These are phyloP conservation scores for Yamagishiella unicocca DNA, from an alignment of 139 green algal species.

Conservation along the genomic window DNA sequence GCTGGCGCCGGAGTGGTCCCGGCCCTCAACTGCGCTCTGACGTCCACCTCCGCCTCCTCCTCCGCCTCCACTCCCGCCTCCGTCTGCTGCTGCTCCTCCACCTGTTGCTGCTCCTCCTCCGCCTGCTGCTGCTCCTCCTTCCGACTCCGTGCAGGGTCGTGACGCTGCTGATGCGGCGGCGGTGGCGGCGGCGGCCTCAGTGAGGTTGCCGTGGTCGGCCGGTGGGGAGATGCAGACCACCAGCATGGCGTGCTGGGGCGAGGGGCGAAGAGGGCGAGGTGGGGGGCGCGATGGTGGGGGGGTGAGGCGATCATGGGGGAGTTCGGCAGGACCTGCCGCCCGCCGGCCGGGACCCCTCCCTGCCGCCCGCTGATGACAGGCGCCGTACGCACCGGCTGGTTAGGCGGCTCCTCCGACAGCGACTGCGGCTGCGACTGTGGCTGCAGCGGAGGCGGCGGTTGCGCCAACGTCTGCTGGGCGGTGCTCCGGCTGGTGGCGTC, in stretches of 20 bases:
- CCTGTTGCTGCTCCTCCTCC: background rate
- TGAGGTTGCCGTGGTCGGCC: background rate
- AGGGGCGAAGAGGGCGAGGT: no score
- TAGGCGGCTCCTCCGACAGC: no score
- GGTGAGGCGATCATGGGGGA: no score
- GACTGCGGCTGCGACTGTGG: background rate
- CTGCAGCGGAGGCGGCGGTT: background rate
- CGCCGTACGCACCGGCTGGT: no score
- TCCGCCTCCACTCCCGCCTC: background rate
- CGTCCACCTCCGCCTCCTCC: background rate
- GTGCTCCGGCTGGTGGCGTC: no score
- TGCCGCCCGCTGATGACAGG: no score
- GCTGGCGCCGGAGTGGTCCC: background rate
- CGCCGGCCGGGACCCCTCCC: no score
- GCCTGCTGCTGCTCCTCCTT: no score
- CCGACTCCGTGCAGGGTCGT: background rate
- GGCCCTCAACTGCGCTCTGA: background rate
- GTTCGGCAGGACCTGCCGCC: no score
- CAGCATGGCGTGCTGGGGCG: slow-evolving; percentile 26
- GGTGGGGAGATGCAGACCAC: background rate
- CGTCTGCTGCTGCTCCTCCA: background rate
- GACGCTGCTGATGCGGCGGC: background rate
- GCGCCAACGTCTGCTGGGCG: background rate
- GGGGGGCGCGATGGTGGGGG: no score
- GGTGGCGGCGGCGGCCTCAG: no score